Evolutionary conservation across 495 filamentous ascomycete genomes (phyloP), one percentile per base, ranked within the genome.

Genomic region (Neurospora intermedia): DNA sequence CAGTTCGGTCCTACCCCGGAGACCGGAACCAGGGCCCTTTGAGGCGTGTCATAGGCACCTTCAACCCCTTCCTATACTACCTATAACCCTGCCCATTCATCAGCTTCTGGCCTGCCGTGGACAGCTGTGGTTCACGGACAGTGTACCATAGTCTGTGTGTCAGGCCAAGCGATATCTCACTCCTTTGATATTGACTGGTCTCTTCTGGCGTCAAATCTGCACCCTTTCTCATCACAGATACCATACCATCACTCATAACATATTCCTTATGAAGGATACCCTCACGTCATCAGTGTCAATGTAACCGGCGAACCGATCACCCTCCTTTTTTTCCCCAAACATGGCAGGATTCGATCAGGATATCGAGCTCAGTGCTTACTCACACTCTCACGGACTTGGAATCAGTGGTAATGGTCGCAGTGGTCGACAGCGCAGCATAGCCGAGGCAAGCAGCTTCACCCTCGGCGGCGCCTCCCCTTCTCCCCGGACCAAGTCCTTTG

Each of bases 341-440:
- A 66, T 66, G 54, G 8, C 54, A 18, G 54, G 48, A 2, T 43
- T 71, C 72, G 75, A 78, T 69, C 70, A 69, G 72, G 79, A 80
- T 71, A 77, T 80, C 69, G 78, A 79, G 71, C 70, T 80, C 69
- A 75, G 77, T 71, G 54, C 54, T 66, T 66, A 66, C 27, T 66
- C 54, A 66, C 54, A 18, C 15, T 4, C 54, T 66, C 54, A 66
- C 54, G 54, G 54, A 9, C 54, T 66, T 31, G 54, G 54, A 66
- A 66, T 66, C 23, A 66, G 54, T 35, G 27, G 54, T 27, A 66
- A 66, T 66, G 54, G 27, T 69, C 43, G 69, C 74, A 77, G 23
- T 62, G 69, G 43, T 66, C 74, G 69, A 43, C 43, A 69, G 15
- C 71, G 54, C 8, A 79, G 77, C 69, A 43, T 75, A 10, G 78